phyloP scores from a whole-genome alignment of 179 eudicot species.

The Vitellaria paradoxa region DNA sequence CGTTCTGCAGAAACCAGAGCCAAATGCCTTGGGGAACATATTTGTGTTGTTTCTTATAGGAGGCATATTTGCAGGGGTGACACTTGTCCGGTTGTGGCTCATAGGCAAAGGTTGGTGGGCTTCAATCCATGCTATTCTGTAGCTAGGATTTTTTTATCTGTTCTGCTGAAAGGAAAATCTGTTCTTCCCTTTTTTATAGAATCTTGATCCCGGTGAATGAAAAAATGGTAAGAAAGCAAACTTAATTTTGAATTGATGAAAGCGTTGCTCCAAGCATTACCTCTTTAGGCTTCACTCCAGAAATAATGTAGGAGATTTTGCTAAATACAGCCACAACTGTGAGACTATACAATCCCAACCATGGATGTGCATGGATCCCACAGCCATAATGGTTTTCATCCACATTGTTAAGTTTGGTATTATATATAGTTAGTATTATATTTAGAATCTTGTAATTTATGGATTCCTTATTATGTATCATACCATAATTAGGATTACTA shows the following conservation, averaged over 20 bases:
- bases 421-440: too few species aligned
- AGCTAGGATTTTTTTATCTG: not conserved
- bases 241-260: not conserved
- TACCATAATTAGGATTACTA: too few species aligned
- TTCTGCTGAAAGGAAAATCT: not conserved
- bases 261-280: not conserved
- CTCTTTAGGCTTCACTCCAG: not conserved
- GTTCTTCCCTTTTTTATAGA: not conserved
- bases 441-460: too few species aligned
- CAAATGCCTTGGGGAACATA: conserved; percentile 51
- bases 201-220: not conserved
- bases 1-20: conserved; percentile 46
- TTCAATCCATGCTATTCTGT: not conserved
- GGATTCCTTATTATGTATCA: too few species aligned
- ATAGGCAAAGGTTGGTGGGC: conserved; percentile 47
- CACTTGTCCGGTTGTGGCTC: conserved; percentile 51
- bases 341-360: too few species aligned
- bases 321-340: too few species aligned
- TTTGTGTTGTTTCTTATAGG: conserved; percentile 37
- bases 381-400: too few species aligned
- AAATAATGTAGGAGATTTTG: too few species aligned
- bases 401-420: too few species aligned
- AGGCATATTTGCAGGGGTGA: conserved; percentile 44
- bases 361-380: too few species aligned
- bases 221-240: too few species aligned